Evolutionary conservation across 2,329 filamentous ascomycete species (phyloP), one percentile per base, ranked within the genome.

Genomic region (Sclerotinia minor): DNA sequence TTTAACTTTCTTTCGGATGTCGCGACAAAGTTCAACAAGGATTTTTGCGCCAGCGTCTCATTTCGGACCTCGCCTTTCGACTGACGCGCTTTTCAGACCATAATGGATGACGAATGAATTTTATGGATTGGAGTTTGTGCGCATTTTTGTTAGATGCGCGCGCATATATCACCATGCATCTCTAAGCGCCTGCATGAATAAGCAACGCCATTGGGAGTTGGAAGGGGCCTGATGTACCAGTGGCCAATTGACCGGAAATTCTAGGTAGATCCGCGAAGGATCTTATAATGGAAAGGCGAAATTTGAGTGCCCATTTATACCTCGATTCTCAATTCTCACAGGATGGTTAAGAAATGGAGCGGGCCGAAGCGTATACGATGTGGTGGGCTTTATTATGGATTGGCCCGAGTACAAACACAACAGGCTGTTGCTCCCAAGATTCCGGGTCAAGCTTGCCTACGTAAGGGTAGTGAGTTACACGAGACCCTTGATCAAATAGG

Each of bases 171-270:
- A 60, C 47, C 32, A 67, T 69, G 65, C 59, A 69, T 6, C 59
- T 65, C 50, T 68, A 69, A 69, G 68, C 68, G 68, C 68, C 59
- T 64, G 68, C 45, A 64, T 38, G 65, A 47, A 52, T n/a, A 50
- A n/a, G 47, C 47, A 66, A 60, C 54, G 32, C 17, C 47, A 24
- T 59, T 59, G 44, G 15, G 55, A 57, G 15, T 55, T 64, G 50
- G 60, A 55, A 7, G 26, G 66, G 26, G 41, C 26, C 32, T 13
- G 13, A 17, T 41, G 21, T 26, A n/a, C 54, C 29, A 41, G 32
- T 11, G 54, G 44, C 64, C 47, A n/a, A 49, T 49, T 29, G 45
- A 60, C 47, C 52, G 64, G 45, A 60, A 47, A 35, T 53, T 19
- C 47, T 61, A 44, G 47, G 55, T 44, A 44, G 47, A 61, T 67